phyloP scores from a whole-genome alignment of 495 filamentous ascomycete genomes.

The Hypoxylon trugodes region DNA sequence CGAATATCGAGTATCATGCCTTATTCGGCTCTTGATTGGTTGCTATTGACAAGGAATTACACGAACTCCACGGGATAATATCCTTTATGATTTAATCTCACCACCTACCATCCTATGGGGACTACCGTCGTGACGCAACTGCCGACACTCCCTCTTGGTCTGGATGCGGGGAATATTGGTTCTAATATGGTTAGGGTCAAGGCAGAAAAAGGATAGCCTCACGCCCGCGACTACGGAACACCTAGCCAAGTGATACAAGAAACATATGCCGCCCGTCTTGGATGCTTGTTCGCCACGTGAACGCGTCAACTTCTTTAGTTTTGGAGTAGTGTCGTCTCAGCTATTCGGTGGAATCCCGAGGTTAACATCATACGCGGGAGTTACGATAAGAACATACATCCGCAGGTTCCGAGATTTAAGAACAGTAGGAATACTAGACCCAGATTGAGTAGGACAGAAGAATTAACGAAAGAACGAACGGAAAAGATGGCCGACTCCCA shows the following conservation, averaged over 20 bases:
- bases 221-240: not conserved
- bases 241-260: conserved; percentile 7
- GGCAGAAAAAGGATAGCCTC: conserved; percentile 15
- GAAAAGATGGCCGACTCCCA: conserved; percentile 38
- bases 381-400: not conserved
- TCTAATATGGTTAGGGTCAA: conserved; percentile 30
- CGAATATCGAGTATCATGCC: not conserved
- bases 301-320: conserved; percentile 2
- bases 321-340: conserved; percentile 1
- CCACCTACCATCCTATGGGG: not conserved
- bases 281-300: conserved; percentile 10
- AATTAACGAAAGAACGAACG: not conserved
- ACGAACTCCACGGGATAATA: not conserved
- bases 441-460: not conserved
- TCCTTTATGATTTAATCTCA: not conserved
- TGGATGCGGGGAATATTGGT: conserved; percentile 27
- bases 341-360: conserved; percentile 2
- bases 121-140: conserved; percentile 22
- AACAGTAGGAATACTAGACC: not conserved
- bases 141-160: conserved; percentile 18
- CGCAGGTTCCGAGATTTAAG: conserved; percentile 9
- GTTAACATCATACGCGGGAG: conserved; percentile 13
- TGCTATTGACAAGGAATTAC: not conserved
- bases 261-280: conserved; percentile 19
- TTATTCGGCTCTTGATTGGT: not conserved